Evolutionary conservation across 345 rosid species (phyloP), one percentile per base, ranked within the genome.

Genomic region (Anastatica hierochuntica): DNA sequence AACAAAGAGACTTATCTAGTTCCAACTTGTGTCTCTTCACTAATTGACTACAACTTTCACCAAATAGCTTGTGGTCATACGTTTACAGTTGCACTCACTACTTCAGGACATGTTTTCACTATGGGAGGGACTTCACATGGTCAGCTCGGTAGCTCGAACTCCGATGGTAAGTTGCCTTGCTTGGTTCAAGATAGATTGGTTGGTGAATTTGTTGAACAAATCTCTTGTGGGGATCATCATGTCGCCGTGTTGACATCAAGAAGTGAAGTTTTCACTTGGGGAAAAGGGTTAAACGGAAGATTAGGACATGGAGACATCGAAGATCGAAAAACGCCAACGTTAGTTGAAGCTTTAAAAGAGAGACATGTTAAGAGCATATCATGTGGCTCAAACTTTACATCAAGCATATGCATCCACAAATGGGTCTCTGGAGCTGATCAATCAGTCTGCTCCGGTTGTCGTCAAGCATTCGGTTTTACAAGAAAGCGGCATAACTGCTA

Each of bases 391-490:
- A 88, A 84, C 81, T 88, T 84, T 60, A 92, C 95, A 18, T 79
- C 96, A 1, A 74, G 92, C 63, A 85, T 90, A 61, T 90, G 95
- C 72, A 83, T 83, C 53, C 98, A 90, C 64, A 90, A 90, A 43
- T 90, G 98, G 98, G 84, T 84, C 16, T 84, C 98, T 0, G 96
- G 98, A 43, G 82, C 81, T 2, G 98, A 90, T 60, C 98, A 90
- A 53, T 90, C 96, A 1, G 64, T 88, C 36, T 90, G 98, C 81
- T 79, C 88, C 1, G 88, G 89, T 19, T 90, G 98, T 60, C 79
- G 95, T 18, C 96, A 82, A 68, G 88, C 95, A n/a, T 90, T 90
- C 34, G 96, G 98, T 41, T 90, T 90, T 63, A 90, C 98, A 4
- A 74, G 88, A 34, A 90, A 90, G 69, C 76, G 96, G 41, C 98